These are phyloP conservation scores for Tirmania nivea DNA, from an alignment of 495 filamentous ascomycete species.

Conservation along the genomic window DNA sequence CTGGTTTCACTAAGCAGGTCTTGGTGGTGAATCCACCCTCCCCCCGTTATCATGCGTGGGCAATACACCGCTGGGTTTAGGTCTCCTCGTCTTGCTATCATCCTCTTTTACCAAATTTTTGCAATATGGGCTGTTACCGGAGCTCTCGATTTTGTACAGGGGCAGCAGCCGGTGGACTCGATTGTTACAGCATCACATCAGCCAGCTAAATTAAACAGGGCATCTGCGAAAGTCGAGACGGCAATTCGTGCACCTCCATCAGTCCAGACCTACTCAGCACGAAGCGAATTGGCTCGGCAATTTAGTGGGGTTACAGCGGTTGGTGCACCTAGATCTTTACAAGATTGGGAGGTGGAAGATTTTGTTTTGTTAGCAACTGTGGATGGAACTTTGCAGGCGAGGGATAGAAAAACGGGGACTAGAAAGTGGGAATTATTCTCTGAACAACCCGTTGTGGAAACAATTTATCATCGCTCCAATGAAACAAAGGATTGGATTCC, in stretches of 20 bases:
- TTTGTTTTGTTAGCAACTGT: conserved; percentile 99
- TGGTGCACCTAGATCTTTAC: conserved; percentile 24
- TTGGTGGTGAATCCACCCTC: background rate
- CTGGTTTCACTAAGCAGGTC: background rate
- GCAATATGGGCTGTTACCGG: background rate
- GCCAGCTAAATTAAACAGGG: too few relatives aligned
- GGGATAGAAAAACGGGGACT: conserved; percentile 66
- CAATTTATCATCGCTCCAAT: conserved; percentile 57
- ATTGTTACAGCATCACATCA: too few relatives aligned
- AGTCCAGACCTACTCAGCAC: too few relatives aligned
- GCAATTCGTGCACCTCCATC: too few relatives aligned
- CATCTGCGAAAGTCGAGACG: too few relatives aligned
- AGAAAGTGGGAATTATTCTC: conserved; percentile 65
- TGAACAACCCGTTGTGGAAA: conserved; percentile 73
- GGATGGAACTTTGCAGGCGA: conserved; percentile 85
- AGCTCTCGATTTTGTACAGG: too few relatives aligned
- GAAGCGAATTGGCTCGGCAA: too few relatives aligned
- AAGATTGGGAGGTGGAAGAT: conserved; percentile 99
- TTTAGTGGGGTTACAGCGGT: too few relatives aligned
- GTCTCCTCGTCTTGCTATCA: background rate
- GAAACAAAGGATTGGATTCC: conserved; percentile 34
- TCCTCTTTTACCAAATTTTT: background rate
- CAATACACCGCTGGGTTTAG: background rate
- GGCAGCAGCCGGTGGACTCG: too few relatives aligned
- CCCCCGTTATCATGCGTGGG: background rate